A percentile compares a stretch with the other conserved stretches of the same genome.
These are phyloP conservation scores for Mayamaea pseudoterrestris DNA, from an alignment of 108 stramenopile genomes.

Conservation along the genomic window DNA sequence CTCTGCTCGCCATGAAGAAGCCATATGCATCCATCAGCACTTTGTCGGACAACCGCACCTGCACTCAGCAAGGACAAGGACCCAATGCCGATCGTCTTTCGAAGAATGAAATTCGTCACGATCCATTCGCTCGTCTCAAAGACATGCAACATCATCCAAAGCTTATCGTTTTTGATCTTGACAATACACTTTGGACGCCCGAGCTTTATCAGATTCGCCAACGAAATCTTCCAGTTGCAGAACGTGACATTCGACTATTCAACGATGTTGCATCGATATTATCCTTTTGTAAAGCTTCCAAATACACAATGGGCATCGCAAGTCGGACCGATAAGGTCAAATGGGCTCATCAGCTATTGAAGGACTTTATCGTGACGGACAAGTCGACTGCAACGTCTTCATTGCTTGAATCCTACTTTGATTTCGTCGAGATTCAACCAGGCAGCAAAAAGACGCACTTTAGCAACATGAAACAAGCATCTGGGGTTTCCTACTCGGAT, in stretches of 20 bases:
- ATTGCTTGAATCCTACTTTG: slow-evolving; percentile 35
- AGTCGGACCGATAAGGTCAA: slow-evolving; percentile 51
- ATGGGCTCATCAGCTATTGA: slow-evolving; percentile 52
- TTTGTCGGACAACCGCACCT: too few species aligned
- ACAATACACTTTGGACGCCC: slow-evolving; percentile 43
- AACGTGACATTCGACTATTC: slow-evolving; percentile 53
- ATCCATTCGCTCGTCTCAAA: neutral
- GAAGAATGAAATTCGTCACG: too few species aligned
- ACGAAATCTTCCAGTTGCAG: slow-evolving; percentile 30
- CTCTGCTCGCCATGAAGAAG: too few species aligned
- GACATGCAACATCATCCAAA: slow-evolving; percentile 6
- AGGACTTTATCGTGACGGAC: slow-evolving; percentile 17
- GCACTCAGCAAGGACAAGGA: too few species aligned
- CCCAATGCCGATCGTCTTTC: too few species aligned
- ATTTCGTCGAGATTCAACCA: slow-evolving; percentile 60
- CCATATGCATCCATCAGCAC: too few species aligned
- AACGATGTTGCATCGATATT: slow-evolving; percentile 32
- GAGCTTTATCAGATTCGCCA: slow-evolving; percentile 70
- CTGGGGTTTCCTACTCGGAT: slow-evolving; percentile 42
- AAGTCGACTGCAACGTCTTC: slow-evolving; percentile 10
- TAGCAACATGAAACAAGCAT: slow-evolving; percentile 26
- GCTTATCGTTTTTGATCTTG: slow-evolving; percentile 40
- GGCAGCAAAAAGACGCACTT: slow-evolving; percentile 68
- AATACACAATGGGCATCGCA: slow-evolving; percentile 38
- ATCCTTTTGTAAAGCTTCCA: slow-evolving; percentile 15